Evolutionary conservation across 805 yeast genomes (phyloP).

Genomic region (Metschnikowia koreensis): DNA sequence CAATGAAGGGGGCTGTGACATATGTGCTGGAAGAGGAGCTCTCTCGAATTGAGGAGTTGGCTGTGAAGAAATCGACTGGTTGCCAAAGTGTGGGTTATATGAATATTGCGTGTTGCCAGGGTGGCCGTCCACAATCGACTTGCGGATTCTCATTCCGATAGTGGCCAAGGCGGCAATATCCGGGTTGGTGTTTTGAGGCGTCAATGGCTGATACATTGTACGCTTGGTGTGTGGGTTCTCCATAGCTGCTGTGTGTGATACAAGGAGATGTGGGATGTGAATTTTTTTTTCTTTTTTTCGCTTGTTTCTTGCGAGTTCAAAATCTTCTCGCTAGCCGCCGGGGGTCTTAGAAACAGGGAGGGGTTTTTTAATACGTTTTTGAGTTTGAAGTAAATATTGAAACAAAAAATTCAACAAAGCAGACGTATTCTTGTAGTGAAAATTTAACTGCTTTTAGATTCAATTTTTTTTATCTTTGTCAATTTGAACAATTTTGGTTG

Average conservation of each 20-base stretch:
- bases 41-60: constrained; percentile 21
- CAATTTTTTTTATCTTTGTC: too few species aligned
- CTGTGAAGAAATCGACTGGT: not conserved
- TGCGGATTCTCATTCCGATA: constrained; percentile 71
- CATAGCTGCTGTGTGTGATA: constrained; percentile 2
- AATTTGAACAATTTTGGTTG: not conserved
- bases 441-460: not conserved
- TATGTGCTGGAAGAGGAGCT: constrained; percentile 42
- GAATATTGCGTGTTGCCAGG: constrained; percentile 15
- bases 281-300: not conserved
- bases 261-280: not conserved
- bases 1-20: constrained; percentile 45
- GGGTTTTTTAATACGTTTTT: not conserved
- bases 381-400: not conserved
- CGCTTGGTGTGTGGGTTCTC: constrained; percentile 23
- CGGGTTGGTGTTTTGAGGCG: constrained; percentile 26
- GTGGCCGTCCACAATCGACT: constrained; percentile 64
- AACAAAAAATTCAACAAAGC: not conserved
- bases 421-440: too few species aligned
- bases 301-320: not conserved
- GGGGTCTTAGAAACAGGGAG: not conserved
- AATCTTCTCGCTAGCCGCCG: not conserved
- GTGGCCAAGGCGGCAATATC: constrained; percentile 45
- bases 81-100: constrained; percentile 6
- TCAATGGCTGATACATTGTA: constrained; percentile 34